These are phyloP conservation scores for Auxenochlorella protothecoides DNA, from an alignment of 139 green algal genomes.

Conservation along the genomic window DNA sequence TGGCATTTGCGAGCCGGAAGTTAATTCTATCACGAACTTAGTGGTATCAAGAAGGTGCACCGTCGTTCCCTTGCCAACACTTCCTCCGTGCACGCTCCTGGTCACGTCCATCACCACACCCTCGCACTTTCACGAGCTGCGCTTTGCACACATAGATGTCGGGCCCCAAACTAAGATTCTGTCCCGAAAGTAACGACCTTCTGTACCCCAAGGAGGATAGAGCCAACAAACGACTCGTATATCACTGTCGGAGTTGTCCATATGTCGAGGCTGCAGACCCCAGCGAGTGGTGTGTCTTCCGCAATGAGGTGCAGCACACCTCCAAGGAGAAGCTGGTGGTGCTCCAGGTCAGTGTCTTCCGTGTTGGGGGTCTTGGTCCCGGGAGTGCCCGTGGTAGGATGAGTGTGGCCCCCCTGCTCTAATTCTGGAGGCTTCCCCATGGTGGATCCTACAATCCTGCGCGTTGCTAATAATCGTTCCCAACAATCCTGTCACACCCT, in stretches of 20 bases:
- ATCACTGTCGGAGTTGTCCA: constrained; percentile 71
- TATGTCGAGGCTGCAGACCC: constrained; percentile 57
- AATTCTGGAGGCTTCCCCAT: too few relatives aligned
- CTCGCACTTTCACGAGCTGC: too few relatives aligned
- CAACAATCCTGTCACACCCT: neutral
- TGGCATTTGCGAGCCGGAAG: too few relatives aligned
- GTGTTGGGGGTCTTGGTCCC: too few relatives aligned
- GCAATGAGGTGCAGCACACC: constrained; percentile 67
- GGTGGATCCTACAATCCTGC: too few relatives aligned
- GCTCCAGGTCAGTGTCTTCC: constrained; percentile 16
- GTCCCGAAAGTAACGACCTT: constrained; percentile 79
- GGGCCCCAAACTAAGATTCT: constrained; percentile 62
- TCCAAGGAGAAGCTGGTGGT: constrained; percentile 68
- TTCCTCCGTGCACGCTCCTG: too few relatives aligned
- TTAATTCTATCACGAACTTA: too few relatives aligned
- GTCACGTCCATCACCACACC: too few relatives aligned
- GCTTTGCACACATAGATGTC: neutral
- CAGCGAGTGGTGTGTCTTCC: constrained; percentile 56
- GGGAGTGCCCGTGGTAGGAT: neutral
- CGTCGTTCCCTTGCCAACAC: too few relatives aligned
- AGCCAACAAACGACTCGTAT: constrained; percentile 62
- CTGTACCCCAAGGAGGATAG: constrained; percentile 69
- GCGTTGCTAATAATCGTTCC: too few relatives aligned
- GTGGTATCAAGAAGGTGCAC: too few relatives aligned
- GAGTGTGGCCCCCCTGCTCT: neutral